These are phyloP conservation scores for Corymbia maculata DNA, from an alignment of 345 rosid species.

Conservation along the genomic window DNA sequence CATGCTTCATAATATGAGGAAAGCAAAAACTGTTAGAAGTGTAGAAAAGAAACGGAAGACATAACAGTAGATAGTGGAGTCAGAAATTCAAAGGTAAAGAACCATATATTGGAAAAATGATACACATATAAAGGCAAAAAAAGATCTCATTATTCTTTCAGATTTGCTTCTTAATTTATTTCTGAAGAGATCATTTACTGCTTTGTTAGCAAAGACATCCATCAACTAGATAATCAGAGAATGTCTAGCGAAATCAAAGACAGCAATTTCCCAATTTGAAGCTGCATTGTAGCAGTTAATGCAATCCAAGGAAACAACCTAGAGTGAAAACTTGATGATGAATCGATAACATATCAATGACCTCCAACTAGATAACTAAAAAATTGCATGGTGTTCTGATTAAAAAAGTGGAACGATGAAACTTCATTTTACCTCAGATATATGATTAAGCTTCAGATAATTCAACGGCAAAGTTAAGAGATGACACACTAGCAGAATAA, in stretches of 20 bases:
- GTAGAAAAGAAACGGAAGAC: background rate
- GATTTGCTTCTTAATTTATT: background rate
- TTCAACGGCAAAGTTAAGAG: background rate
- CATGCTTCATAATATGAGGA: conserved; percentile 41
- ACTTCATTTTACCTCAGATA: background rate
- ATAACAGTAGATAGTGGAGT: background rate
- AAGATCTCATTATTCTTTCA: background rate
- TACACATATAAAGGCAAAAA: background rate
- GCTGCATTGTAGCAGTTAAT: background rate
- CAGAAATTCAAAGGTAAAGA: background rate
- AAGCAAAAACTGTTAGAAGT: background rate
- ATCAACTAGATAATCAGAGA: background rate
- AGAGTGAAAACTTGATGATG: background rate
- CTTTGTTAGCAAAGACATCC: background rate
- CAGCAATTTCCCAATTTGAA: background rate
- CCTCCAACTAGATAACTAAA: background rate
- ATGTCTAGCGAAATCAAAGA: background rate
- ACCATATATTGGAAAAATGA: background rate
- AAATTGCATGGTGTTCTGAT: background rate
- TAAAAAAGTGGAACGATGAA: background rate
- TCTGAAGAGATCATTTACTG: background rate
- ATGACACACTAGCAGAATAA: background rate
- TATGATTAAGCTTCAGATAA: background rate
- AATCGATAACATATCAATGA: background rate
- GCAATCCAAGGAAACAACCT: background rate